Evolutionary conservation across 1,284 basidiomycete genomes (phyloP).

Genomic region (Phellinidium pouzarii): DNA sequence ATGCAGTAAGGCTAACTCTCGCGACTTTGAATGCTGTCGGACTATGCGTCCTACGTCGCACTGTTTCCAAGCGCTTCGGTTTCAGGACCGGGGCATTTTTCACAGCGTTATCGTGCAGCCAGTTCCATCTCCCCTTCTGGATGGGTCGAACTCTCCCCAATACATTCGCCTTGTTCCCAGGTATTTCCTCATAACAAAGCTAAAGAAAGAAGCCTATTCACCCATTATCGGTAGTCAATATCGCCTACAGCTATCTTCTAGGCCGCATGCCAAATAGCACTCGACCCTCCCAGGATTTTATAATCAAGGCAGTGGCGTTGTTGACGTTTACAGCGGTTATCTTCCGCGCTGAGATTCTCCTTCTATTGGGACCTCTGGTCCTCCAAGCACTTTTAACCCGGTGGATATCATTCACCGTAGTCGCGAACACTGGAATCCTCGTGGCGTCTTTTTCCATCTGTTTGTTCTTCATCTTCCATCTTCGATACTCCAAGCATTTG

Average conservation of each 20-base stretch:
- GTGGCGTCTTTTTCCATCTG: slow-evolving; percentile 52
- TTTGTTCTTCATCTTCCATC: slow-evolving; percentile 30
- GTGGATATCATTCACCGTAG: slow-evolving; percentile 36
- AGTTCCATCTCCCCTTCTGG: slow-evolving; percentile 94
- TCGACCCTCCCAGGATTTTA: slow-evolving; percentile 31
- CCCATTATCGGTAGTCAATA: slow-evolving; percentile 44
- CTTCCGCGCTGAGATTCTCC: slow-evolving; percentile 75
- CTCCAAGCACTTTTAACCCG: slow-evolving; percentile 49
- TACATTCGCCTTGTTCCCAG: slow-evolving; percentile 80
- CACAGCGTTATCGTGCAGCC: slow-evolving; percentile 62
- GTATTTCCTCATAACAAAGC: slow-evolving; percentile 46
- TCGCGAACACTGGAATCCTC: slow-evolving; percentile 49
- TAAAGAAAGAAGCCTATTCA: not conserved
- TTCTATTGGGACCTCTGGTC: slow-evolving; percentile 58
- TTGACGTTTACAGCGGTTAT: slow-evolving; percentile 69
- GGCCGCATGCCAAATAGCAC: slow-evolving; percentile 37
- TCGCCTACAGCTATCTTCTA: slow-evolving; percentile 53
- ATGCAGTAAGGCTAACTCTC: slow-evolving; percentile 71
- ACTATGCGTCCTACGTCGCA: slow-evolving; percentile 58
- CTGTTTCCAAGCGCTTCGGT: slow-evolving; percentile 61
- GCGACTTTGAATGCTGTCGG: slow-evolving; percentile 60
- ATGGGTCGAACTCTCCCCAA: slow-evolving; percentile 91
- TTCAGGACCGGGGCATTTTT: slow-evolving; percentile 52
- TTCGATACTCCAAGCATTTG: not conserved
- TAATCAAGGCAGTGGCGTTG: slow-evolving; percentile 37